These are phyloP conservation scores for Amorphotheca resinae DNA, from an alignment of 495 filamentous ascomycete species.

Conservation along the genomic window DNA sequence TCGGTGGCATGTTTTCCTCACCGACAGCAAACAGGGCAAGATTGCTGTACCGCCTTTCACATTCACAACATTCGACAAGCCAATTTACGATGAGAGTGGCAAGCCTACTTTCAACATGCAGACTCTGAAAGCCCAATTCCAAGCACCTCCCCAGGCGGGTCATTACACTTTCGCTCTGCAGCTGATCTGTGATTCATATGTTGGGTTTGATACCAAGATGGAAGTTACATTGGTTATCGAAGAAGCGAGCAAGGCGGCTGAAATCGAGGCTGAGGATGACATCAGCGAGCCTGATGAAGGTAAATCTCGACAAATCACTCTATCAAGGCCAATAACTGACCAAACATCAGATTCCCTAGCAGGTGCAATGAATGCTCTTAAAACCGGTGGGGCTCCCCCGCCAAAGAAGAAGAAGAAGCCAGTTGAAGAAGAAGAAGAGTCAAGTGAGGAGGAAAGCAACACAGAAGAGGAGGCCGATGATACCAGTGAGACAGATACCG, in stretches of 20 bases:
- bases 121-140: constrained; percentile 95
- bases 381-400: constrained; percentile 44
- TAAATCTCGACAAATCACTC: constrained; percentile 31
- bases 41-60: constrained; percentile 91
- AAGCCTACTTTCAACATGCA: constrained; percentile 84
- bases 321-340: constrained; percentile 23
- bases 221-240: constrained; percentile 85
- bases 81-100: constrained; percentile 56
- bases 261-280: constrained; percentile 75
- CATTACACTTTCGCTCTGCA: constrained; percentile 90
- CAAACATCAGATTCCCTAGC: constrained; percentile 66
- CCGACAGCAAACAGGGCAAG: constrained; percentile 84
- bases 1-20: constrained; percentile 84
- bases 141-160: constrained; percentile 83
- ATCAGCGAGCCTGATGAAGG: constrained; percentile 97
- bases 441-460: constrained; percentile 70
- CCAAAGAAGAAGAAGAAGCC: constrained; percentile 38
- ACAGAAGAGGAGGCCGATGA: constrained; percentile 73
- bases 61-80: constrained; percentile 81
- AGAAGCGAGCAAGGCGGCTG: constrained; percentile 71
- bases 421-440: constrained; percentile 45
- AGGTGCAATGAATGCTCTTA: constrained; percentile 87
- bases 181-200: constrained; percentile 82
- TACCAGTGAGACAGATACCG: constrained; percentile 69
- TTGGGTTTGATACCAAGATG: constrained; percentile 81